Conservation (phyloP, 2,329 filamentous ascomycete genomes). For the Arthrobotrys entomopaga region DNA sequence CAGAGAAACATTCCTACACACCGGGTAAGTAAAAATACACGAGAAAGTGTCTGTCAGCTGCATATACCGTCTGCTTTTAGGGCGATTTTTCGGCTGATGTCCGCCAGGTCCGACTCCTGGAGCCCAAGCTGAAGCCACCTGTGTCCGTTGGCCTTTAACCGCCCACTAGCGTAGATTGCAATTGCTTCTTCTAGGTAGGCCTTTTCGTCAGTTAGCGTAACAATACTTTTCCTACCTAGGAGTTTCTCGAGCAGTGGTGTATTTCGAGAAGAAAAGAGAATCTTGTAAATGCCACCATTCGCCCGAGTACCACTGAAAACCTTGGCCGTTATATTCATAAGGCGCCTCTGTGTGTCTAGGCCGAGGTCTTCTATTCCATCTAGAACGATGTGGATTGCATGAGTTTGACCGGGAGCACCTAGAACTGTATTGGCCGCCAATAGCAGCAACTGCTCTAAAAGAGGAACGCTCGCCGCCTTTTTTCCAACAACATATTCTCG, state of each 20-base stretch:
- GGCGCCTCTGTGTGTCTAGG: constrained; percentile 44
- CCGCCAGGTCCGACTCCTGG: too few species aligned
- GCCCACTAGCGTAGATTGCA: too few species aligned
- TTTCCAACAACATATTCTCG: constrained; percentile 57
- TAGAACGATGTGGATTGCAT: constrained; percentile 59
- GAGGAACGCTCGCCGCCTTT: constrained; percentile 42
- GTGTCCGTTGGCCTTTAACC: too few species aligned
- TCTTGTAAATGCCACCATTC: constrained; percentile 57
- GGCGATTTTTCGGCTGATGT: too few species aligned
- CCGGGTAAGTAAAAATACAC: background rate
- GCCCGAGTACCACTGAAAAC: too few species aligned
- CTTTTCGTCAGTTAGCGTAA: constrained; percentile 27
- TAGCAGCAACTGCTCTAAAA: constrained; percentile 58
- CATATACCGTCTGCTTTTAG: too few species aligned
- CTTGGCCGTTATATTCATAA: too few species aligned
- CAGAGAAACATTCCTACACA: constrained; percentile 62
- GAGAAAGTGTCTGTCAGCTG: too few species aligned
- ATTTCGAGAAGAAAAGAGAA: constrained; percentile 58
- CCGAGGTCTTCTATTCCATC: constrained; percentile 60
- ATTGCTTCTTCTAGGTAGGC: too few species aligned
- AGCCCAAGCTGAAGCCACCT: too few species aligned
- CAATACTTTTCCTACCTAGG: constrained; percentile 50
- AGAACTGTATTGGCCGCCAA: constrained; percentile 50
- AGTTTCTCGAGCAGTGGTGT: constrained; percentile 53
- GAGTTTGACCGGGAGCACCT: constrained; percentile 5